Evolutionary conservation across 371 early-diverging fungal species (phyloP), one percentile per base, ranked within the genome.

Genomic region (Mortierella sp.): DNA sequence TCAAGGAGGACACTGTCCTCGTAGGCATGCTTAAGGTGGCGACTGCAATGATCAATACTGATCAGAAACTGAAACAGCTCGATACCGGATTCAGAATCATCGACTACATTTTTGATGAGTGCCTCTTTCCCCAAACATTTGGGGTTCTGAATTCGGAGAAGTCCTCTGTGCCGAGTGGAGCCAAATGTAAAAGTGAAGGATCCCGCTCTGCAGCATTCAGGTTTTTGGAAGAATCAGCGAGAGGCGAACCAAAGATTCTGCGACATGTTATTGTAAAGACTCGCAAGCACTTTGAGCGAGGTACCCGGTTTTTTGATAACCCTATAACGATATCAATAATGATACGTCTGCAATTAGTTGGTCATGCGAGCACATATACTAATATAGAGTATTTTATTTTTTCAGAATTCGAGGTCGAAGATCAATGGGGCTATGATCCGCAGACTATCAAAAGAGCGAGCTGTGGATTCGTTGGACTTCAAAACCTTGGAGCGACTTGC

Each of bases 401-500:
- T 76, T 21, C 68, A 68, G 86, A 78, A 13, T 63, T 69, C 7
- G 72, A 74, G 28, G 62, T 83, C 15, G 83, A 72, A 21, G 83
- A 76, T 33, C 75, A 82, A 38, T 86, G 87, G 87, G 84, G 83
- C 15, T 87, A 86, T 58, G 85, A 80, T 40, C 87, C 87, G 2
- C 82, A 86, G 63, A 63, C 61, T 16, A 62, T 74, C 64, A 83
- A 76, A 70, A 85, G 76, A 50, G 81, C 87, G 2, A 64, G 59
- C 10, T 86, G 88, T 33, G 87, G 87, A 22, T 87, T 81, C 58
- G 88, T 88, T 2, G 88, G 88, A 21, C 74, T 88, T 40, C 76
- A 80, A 67, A 88, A 88, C 28, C 68, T 87, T n/a, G 88, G 88
- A 3, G 92, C 93, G 45, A 93, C 92, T 9, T 92, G 92, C 68